A percentile compares a stretch with the other conserved stretches of the same genome.
Evolutionary conservation across 768 basidiomycete genomes (phyloP).

Genomic region (Lactarius psammicola): DNA sequence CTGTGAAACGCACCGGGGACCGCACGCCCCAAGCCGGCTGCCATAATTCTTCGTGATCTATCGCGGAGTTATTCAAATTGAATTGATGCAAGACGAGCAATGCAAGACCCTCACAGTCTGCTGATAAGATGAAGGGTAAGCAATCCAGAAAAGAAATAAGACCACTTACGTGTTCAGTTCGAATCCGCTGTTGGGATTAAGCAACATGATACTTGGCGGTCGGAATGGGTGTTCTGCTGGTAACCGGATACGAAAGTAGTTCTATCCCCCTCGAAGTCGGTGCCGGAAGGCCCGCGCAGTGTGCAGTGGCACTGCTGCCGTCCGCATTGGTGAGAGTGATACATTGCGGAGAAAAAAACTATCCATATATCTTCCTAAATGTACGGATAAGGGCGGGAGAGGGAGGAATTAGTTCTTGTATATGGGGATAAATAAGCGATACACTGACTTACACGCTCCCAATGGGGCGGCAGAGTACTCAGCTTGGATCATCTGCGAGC

Average conservation of each 20-base stretch:
- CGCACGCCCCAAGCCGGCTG: constrained; percentile 98
- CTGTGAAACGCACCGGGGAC: constrained; percentile 59
- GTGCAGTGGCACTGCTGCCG: constrained; percentile 93
- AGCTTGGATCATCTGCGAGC: constrained; percentile 77
- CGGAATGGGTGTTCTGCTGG: constrained; percentile 96
- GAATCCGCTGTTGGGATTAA: constrained; percentile 96
- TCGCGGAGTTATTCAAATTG: constrained; percentile 25
- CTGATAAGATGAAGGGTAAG: constrained; percentile 54
- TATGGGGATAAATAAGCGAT: neutral
- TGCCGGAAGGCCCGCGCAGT: constrained; percentile 81
- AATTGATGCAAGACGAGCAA: constrained; percentile 23
- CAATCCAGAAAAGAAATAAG: neutral
- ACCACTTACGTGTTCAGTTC: constrained; percentile 92
- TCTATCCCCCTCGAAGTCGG: constrained; percentile 96
- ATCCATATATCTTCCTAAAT: constrained; percentile 72
- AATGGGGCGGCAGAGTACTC: constrained; percentile 82
- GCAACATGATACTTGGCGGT: constrained; percentile 92
- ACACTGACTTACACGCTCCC: constrained; percentile 75
- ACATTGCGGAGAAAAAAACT: neutral
- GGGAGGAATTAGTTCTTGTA: neutral
- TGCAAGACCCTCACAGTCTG: constrained; percentile 62
- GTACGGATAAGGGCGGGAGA: neutral
- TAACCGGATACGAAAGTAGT: constrained; percentile 88
- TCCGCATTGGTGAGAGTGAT: constrained; percentile 21
- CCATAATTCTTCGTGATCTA: constrained; percentile 96